Conservation (phyloP, 2,329 filamentous ascomycete species). For the Xylaria polymorpha region DNA sequence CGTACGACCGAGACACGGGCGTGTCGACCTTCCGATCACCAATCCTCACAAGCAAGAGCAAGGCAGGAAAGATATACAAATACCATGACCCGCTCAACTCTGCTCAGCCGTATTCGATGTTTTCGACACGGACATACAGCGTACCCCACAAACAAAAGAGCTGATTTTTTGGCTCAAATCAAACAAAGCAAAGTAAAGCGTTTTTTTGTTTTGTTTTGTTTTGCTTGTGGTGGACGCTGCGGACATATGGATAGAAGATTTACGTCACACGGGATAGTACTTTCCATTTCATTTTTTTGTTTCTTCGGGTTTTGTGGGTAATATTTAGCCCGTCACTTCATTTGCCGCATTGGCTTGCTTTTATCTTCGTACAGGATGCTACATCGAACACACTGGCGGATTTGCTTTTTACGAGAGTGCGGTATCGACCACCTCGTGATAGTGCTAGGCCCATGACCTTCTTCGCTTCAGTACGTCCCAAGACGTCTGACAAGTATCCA, state of each 20-base stretch:
- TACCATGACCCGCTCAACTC: constrained; percentile 65
- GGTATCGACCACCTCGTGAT: background rate
- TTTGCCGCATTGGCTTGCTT: background rate
- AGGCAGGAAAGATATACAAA: constrained; percentile 62
- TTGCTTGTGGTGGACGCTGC: too few relatives aligned
- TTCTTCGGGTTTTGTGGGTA: background rate
- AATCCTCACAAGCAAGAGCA: constrained; percentile 59
- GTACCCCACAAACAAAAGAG: too few relatives aligned
- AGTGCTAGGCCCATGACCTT: background rate
- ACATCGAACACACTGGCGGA: background rate
- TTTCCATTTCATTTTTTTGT: background rate
- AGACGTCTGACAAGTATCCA: background rate
- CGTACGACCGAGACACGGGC: constrained; percentile 65
- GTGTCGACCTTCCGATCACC: constrained; percentile 67
- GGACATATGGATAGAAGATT: background rate
- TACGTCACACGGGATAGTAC: background rate
- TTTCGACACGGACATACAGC: too few relatives aligned
- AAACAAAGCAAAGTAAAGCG: background rate
- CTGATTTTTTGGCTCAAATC: too few relatives aligned
- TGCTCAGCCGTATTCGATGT: background rate
- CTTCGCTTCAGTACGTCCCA: background rate
- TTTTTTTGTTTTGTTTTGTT: too few relatives aligned
- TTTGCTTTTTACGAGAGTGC: background rate
- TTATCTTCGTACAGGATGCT: background rate
- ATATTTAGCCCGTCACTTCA: background rate